Conservation (phyloP, 805 yeast species). For the Ogataea parapolymorpha region DNA sequence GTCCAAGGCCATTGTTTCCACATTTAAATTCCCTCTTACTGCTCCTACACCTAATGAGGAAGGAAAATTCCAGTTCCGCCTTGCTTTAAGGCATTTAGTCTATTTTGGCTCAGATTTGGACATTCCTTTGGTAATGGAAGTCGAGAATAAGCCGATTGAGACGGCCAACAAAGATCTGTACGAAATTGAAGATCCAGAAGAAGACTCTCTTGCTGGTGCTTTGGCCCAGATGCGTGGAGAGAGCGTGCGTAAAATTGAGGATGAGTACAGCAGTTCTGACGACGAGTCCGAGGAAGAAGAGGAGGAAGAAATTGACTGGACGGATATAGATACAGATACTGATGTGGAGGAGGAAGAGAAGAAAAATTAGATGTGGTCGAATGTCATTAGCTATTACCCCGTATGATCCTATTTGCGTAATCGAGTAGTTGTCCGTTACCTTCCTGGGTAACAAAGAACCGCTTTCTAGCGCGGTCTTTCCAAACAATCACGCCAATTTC, state of each 20-base stretch:
- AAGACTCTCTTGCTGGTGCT: slow-evolving; percentile 73
- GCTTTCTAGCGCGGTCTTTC: slow-evolving; percentile 66
- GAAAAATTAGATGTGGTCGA: slow-evolving; percentile 3
- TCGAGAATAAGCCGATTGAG: slow-evolving; percentile 54
- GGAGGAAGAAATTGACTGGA: slow-evolving; percentile 34
- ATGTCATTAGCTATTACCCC: slow-evolving; percentile 1
- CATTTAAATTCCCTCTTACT: slow-evolving; percentile 70
- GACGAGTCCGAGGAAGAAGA: slow-evolving; percentile 36
- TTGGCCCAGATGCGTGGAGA: slow-evolving; percentile 68
- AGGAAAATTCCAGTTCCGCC: slow-evolving; percentile 67
- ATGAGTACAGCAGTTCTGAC: slow-evolving; percentile 38
- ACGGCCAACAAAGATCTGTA: slow-evolving; percentile 41
- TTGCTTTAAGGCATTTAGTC: slow-evolving; percentile 65
- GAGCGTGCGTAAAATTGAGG: slow-evolving; percentile 40
- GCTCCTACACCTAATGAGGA: slow-evolving; percentile 73
- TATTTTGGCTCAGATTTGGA: slow-evolving; percentile 83
- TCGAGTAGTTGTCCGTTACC: slow-evolving; percentile 91
- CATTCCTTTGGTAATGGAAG: slow-evolving; percentile 67
- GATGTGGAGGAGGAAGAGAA: slow-evolving; percentile 48
- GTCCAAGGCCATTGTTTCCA: slow-evolving; percentile 53
- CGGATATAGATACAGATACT: slow-evolving; percentile 62
- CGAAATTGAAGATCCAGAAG: slow-evolving; percentile 69
- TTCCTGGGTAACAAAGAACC: slow-evolving; percentile 83
- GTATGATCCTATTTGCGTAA: slow-evolving; percentile 63
- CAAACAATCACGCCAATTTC: slow-evolving; percentile 92